These are phyloP conservation scores for Auriscalpium orientale DNA, from an alignment of 768 basidiomycete genomes.

Conservation along the genomic window DNA sequence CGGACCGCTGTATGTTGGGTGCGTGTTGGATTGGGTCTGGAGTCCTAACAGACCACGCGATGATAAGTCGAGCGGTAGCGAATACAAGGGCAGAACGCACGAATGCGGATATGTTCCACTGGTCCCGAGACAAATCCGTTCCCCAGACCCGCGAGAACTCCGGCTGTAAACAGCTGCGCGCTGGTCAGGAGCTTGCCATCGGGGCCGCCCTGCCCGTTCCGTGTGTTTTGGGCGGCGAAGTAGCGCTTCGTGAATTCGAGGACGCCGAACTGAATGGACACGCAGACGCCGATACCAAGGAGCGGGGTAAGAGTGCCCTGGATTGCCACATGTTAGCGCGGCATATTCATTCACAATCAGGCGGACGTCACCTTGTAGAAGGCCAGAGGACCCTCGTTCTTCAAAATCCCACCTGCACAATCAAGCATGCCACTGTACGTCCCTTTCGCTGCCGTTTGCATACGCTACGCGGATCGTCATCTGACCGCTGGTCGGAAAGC, in stretches of 20 bases:
- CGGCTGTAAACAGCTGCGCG: conserved; percentile 65
- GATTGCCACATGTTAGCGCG: not conserved
- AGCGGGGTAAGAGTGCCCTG: conserved; percentile 89
- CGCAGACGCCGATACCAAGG: conserved; percentile 88
- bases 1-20: conserved; percentile 76
- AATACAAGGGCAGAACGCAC: conserved; percentile 36
- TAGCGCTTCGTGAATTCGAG: conserved; percentile 80
- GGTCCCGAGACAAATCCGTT: conserved; percentile 93
- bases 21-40: conserved; percentile 80
- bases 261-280: conserved; percentile 93
- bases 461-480: conserved; percentile 45
- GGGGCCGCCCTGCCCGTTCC: conserved; percentile 51
- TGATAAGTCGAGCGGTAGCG: not conserved
- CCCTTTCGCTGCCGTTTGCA: conserved; percentile 89
- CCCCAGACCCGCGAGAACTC: conserved; percentile 79
- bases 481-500: conserved; percentile 8
- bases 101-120: conserved; percentile 96
- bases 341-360: not conserved
- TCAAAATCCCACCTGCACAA: conserved; percentile 85
- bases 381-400: conserved; percentile 84
- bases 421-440: conserved; percentile 85
- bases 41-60: conserved; percentile 46
- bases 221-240: conserved; percentile 59
- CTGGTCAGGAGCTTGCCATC: conserved; percentile 53
- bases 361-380: conserved; percentile 77